phyloP scores from a whole-genome alignment of 352 stramenopile genomes.

The Globisporangium cederbergense region DNA sequence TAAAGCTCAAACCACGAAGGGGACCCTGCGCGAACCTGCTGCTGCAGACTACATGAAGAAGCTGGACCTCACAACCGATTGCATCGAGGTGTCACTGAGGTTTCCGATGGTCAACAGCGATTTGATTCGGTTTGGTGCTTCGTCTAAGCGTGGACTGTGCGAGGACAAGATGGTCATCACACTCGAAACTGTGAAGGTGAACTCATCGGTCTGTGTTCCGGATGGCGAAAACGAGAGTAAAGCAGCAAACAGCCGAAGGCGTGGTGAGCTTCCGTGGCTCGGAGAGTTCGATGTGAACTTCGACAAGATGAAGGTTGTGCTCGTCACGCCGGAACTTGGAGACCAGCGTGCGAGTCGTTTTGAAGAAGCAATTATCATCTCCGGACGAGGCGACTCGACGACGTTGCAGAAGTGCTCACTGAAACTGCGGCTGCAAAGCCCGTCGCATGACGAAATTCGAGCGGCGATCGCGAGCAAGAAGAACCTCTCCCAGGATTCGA shows the following conservation, averaged over 20 bases:
- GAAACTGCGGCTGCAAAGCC: conserved; percentile 44
- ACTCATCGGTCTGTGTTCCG: conserved; percentile 18
- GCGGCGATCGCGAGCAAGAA: conserved; percentile 53
- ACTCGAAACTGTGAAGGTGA: conserved; percentile 60
- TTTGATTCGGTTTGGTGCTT: conserved; percentile 74
- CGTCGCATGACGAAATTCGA: conserved; percentile 45
- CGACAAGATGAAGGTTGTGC: conserved; percentile 36
- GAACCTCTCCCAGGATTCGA: conserved; percentile 66
- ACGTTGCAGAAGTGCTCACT: conserved; percentile 39
- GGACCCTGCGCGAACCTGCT: conserved; percentile 3
- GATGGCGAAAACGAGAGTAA: conserved; percentile 12
- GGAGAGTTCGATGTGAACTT: conserved; percentile 65
- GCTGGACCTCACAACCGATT: conserved; percentile 71
- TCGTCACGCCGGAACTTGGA: conserved; percentile 48
- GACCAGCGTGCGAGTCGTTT: conserved; percentile 48
- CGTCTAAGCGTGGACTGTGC: conserved; percentile 72
- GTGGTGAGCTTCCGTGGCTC: conserved; percentile 49
- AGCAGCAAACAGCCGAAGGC: conserved; percentile 3
- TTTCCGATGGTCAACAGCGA: conserved; percentile 87
- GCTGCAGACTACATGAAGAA: conserved; percentile 40
- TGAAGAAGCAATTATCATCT: conserved; percentile 45
- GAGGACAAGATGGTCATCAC: conserved; percentile 77
- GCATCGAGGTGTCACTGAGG: conserved; percentile 61
- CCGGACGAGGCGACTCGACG: conserved; percentile 30
- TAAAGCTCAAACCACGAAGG: conserved; percentile 16